Base-by-base conservation (phyloP, 164 flowering plant species). In the Chimonanthus salicifolius region DNA sequence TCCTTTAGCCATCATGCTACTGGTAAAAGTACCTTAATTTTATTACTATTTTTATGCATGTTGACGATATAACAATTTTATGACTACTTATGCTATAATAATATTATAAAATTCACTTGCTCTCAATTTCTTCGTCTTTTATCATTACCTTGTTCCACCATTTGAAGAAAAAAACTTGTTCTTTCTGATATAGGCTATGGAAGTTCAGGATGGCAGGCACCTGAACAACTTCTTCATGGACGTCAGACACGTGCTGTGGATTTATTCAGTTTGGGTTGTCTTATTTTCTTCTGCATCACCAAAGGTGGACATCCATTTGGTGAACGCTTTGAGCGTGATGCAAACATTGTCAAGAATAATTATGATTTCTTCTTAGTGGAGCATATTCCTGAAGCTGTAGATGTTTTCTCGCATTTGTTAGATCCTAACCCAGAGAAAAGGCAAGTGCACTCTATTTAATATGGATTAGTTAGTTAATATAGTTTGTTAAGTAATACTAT, bases 191-290 rank as follows among this genome's bases (percentile, higher is more conserved):
- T 78, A 92, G 97, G 94, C 69, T 80, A 33, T 81, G 94, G 95
- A 47, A 92, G 94, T 82, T 89, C 92, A 21, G 95, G 95, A 47
- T 90, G 95, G 95, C 92, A 86, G 83, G 93, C 97, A 69, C 97
- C 97, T 44, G 97, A 92, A 58, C 97, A 90, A 58, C 85, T 92
- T 75, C 86, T 74, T 33, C 76, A 81, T 66, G 87, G 84, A 65
- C 89, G 91, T n/a, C 97, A 90, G 78, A 87, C 94, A 45, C 89
- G 93, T 48, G 92, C 93, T 0, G 81, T 88, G 10, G 95, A 92
- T 82, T 76, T 92, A 49, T 92, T 92, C 73, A 90, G 92, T 82
- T 84, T 90, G 58, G 97, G 94, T 8, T 92, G 95, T 84, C 81
- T 92, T 69, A 86, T 92, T 21, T 90, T 86, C 76, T 90, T 82